phyloP scores from a whole-genome alignment of 2,329 filamentous ascomycete species.

The Fusarium sp. region DNA sequence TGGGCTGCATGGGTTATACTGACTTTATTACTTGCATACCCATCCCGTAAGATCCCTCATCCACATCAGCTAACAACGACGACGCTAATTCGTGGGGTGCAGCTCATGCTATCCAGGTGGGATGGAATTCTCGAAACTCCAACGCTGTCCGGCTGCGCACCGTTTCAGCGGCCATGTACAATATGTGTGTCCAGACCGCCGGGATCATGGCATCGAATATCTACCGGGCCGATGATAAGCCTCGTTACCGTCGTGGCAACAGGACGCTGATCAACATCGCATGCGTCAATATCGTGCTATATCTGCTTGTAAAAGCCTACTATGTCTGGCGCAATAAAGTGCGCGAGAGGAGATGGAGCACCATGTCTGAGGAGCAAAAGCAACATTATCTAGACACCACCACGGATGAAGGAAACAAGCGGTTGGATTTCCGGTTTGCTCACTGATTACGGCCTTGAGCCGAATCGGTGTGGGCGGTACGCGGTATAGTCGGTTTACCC shows the following conservation, averaged over 20 bases:
- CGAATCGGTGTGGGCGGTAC: slow-evolving; percentile 2
- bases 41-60: slow-evolving; percentile 43
- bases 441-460: slow-evolving; percentile 20
- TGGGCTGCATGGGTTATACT: slow-evolving; percentile 54
- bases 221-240: slow-evolving; percentile 63
- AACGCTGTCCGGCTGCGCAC: slow-evolving; percentile 73
- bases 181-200: slow-evolving; percentile 62
- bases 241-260: slow-evolving; percentile 62
- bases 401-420: slow-evolving; percentile 25
- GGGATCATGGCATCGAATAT: slow-evolving; percentile 63
- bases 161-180: slow-evolving; percentile 69
- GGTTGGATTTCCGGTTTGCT: slow-evolving; percentile 32
- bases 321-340: slow-evolving; percentile 58
- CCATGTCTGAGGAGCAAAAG: slow-evolving; percentile 23
- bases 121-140: slow-evolving; percentile 69
- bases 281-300: slow-evolving; percentile 53
- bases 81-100: slow-evolving; percentile 27
- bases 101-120: slow-evolving; percentile 64
- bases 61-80: slow-evolving; percentile 5
- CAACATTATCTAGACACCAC: slow-evolving; percentile 25
- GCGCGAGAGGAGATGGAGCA: slow-evolving; percentile 23
- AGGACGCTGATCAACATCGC: slow-evolving; percentile 49
- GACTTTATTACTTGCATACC: slow-evolving; percentile 53
- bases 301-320: slow-evolving; percentile 57
- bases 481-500: slow-evolving; percentile 15